Base-by-base conservation (phyloP, 176 grass and related monocot species). In the Ananas comosus region DNA sequence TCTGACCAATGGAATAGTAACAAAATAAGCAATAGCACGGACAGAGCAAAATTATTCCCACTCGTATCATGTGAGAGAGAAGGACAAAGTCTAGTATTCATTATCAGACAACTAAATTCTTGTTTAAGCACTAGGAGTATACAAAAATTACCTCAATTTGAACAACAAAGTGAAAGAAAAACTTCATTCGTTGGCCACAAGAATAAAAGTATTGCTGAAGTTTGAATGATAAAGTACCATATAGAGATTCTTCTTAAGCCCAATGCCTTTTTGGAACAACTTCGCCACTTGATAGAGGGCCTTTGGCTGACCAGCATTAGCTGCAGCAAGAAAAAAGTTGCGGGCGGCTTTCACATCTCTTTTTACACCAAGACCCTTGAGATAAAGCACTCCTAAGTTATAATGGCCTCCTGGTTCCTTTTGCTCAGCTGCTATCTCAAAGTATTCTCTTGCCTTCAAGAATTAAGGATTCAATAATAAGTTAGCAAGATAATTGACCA, bases 281-380 rank as follows among this genome's bases (percentile, higher is more conserved):
- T 92, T 99, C 18, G 95, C 95, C 54, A 99, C 80, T 83, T 99
- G 95, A 73, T 93, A 99, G 63, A 99, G 84, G 72, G 95, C 95
- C 82, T 99, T 99, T 74, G 95, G 95, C 50, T 99, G 90, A 64
- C 90, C 95, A 16, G 57, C 84, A 88, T 99, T 88, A 76, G 88
- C 90, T 63, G 95, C 95, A 59, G 29, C 74, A 66, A 99, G 77
- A 71, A 99, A 88, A 70, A 63, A 57, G 72, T 84, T 84, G 78
- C 82, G 82, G 50, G 95, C 95, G 27, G 29, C 33, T 57, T 58
- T 75, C 52, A 94, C 74, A 86, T 99, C 85, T 68, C 75, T 91
- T 64, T 99, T 94, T 49, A 99, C 95, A 80, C 95, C 95, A 73
- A 91, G 84, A 58, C 95, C 95, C 85, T 99, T 99, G 13, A 99